phyloP scores from a whole-genome alignment of 2,329 filamentous ascomycete genomes.

The Laburnicola sp. region DNA sequence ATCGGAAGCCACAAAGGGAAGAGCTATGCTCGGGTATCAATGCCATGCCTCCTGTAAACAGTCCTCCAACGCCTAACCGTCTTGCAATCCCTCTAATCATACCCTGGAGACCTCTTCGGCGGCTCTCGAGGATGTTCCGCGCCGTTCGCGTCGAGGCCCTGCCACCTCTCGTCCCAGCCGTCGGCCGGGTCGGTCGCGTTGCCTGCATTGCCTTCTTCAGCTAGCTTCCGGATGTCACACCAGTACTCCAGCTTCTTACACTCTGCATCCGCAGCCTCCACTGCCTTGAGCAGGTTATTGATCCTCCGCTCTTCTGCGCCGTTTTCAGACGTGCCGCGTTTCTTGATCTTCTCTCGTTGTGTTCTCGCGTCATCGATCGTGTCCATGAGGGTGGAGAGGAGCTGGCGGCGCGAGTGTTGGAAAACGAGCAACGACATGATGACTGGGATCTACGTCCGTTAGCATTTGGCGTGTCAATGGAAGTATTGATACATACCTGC shows the following conservation, averaged over 20 bases:
- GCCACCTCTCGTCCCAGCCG: slow-evolving; percentile 45
- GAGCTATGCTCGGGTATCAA: slow-evolving; percentile 8
- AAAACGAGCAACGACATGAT: slow-evolving; percentile 76
- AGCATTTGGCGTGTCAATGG: slow-evolving; percentile 8
- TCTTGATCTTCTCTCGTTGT: slow-evolving; percentile 53
- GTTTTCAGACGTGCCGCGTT: slow-evolving; percentile 48
- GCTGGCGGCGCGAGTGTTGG: slow-evolving; percentile 78
- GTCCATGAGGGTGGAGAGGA: slow-evolving; percentile 69
- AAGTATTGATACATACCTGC: slow-evolving; percentile 47
- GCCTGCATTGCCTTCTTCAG: slow-evolving; percentile 42
- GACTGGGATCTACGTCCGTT: slow-evolving; percentile 32
- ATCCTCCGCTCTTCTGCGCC: slow-evolving; percentile 57
- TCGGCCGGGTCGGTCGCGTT: slow-evolving; percentile 36
- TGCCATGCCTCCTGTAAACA: neutral
- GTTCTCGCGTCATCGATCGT: slow-evolving; percentile 57
- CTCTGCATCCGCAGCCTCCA: slow-evolving; percentile 77
- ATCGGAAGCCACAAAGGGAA: neutral
- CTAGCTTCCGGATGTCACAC: slow-evolving; percentile 65
- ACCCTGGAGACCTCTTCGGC: neutral
- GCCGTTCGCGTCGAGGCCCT: slow-evolving; percentile 44
- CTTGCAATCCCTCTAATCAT: neutral
- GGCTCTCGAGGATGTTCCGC: slow-evolving; percentile 32
- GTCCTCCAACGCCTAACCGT: neutral
- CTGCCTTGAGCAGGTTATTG: slow-evolving; percentile 71
- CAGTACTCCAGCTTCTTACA: slow-evolving; percentile 83